Percentiles rank a stretch among this genome's conserved stretches.
Conservation (phyloP, 2,329 filamentous ascomycete species). For the Aspergillus persii region DNA sequence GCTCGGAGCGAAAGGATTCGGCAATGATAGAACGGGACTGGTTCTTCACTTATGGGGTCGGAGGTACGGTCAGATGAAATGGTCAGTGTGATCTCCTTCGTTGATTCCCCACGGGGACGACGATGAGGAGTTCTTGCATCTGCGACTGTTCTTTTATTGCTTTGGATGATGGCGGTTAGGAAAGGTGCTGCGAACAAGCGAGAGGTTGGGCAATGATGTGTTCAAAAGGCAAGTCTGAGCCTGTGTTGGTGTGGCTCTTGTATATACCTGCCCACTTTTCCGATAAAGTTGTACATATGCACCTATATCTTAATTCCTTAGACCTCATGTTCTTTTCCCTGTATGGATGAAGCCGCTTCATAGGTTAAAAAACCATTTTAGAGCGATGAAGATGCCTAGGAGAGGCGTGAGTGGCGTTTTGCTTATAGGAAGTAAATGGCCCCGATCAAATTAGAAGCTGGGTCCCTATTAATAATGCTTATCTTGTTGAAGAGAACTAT, state of each 20-base stretch:
- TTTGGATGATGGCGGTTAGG: slow-evolving; percentile 3
- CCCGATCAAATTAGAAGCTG: no score
- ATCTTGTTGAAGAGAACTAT: no score
- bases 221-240: slow-evolving; percentile 33
- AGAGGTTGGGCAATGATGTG: slow-evolving; percentile 20
- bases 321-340: no score
- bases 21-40: slow-evolving; percentile 7
- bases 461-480: no score
- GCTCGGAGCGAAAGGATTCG: slow-evolving; percentile 1
- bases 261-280: background rate
- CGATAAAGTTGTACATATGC: background rate
- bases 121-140: background rate
- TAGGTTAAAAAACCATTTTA: slow-evolving; percentile 5
- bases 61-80: background rate
- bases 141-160: background rate
- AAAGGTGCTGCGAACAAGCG: background rate
- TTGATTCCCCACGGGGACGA: background rate
- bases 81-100: slow-evolving; percentile 1
- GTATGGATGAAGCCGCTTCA: background rate
- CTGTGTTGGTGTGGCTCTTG: background rate
- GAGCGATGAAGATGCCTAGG: background rate
- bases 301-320: no score
- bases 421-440: background rate
- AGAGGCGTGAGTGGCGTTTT: slow-evolving; percentile 1
- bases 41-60: slow-evolving; percentile 12